A percentile compares a stretch with the other conserved stretches of the same genome.
These are phyloP conservation scores for Claviceps purpurea DNA, from an alignment of 2,329 filamentous ascomycete species.

Conservation along the genomic window DNA sequence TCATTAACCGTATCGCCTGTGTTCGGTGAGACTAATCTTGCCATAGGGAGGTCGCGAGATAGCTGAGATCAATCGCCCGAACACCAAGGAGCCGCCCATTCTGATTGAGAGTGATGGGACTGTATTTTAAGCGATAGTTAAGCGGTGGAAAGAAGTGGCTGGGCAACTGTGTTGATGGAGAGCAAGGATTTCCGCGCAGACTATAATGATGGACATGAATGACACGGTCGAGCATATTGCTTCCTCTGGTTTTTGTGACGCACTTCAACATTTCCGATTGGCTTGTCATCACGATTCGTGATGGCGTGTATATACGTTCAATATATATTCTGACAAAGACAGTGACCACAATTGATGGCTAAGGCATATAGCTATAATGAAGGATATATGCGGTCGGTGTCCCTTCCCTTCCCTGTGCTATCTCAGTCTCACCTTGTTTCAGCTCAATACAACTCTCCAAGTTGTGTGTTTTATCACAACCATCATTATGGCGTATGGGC, in stretches of 20 bases:
- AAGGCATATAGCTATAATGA: too few species aligned
- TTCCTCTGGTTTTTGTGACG: background rate
- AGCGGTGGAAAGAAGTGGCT: background rate
- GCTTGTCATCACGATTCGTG: background rate
- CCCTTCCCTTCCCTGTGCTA: too few species aligned
- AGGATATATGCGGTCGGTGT: too few species aligned
- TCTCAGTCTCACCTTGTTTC: too few species aligned
- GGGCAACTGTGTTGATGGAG: background rate
- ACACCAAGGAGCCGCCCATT: constrained; percentile 92
- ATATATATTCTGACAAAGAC: too few species aligned
- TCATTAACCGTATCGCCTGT: background rate
- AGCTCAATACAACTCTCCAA: too few species aligned
- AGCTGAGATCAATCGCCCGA: constrained; percentile 86
- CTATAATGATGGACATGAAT: background rate
- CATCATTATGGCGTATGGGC: too few species aligned
- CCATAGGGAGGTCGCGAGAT: constrained; percentile 77
- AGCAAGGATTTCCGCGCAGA: background rate
- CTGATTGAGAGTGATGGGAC: constrained; percentile 94
- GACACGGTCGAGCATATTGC: background rate
- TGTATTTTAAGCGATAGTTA: constrained; percentile 55
- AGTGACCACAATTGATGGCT: too few species aligned
- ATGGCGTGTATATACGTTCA: too few species aligned
- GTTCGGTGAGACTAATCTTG: background rate
- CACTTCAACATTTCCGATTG: background rate
- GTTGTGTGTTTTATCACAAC: too few species aligned